Evolutionary conservation across 768 basidiomycete species (phyloP), one percentile per base, ranked within the genome.

Genomic region (Boletus insuetus): DNA sequence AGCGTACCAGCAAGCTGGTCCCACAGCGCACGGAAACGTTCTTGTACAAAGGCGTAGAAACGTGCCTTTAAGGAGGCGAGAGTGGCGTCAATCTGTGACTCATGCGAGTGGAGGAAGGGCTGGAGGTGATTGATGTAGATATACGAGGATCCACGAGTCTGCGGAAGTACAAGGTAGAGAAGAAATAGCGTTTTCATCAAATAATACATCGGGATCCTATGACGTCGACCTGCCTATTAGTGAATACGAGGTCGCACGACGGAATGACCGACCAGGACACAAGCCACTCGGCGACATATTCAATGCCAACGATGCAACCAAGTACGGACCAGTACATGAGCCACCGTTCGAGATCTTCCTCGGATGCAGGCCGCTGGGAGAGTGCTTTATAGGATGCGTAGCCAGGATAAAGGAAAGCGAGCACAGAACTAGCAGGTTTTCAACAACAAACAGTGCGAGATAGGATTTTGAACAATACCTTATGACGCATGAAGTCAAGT

Each of bases 321-420:
- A 91, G 79, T 0, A 91, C 89, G n/a, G 85, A 86, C 94, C 95
- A 98, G 64, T 97, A 98, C 91, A 94, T 95, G 51, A 98, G 79
- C 94, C 95, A 97, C 73, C 93, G 78, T 69, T 97, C 95, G 10
- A 95, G 77, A 43, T 93, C 91, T 48, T 79, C 82, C 63, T 92
- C 90, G 1, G 86, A 87, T 2, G 90, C 89, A 19, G 91, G 91
- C n/a, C 91, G 80, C 62, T 89, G 85, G 37, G 89, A 88, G 32
- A 98, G 82, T 0, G 91, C 85, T 77, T 98, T 98, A 77, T 95
- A 98, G n/a, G 92, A 94, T 31, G 93, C 91, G 74, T 98, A 98
- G 22, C 89, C 90, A 0, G 94, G 94, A 70, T 98, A 96, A 39
- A 95, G 80, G 72, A 93, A 95, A 19, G 87, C 91, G 6, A 77